Conservation (phyloP, 2,329 filamentous ascomycete species). For the Aureobasidium sp. region DNA sequence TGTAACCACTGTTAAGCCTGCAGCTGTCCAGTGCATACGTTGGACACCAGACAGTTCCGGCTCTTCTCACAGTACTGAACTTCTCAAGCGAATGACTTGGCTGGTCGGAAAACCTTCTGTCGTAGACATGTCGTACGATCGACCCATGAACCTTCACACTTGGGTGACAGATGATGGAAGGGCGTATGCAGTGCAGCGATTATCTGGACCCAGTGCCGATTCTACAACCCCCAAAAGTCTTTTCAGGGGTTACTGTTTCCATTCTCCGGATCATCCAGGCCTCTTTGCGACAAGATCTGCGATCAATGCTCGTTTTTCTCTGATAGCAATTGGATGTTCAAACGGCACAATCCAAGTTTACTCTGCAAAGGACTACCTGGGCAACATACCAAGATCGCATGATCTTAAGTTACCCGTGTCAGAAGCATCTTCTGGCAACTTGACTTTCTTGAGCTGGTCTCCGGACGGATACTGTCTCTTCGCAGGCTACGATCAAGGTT, state of each 20-base stretch:
- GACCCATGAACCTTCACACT: constrained; percentile 90
- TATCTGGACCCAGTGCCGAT: constrained; percentile 31
- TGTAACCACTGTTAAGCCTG: constrained; percentile 83
- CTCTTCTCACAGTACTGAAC: constrained; percentile 82
- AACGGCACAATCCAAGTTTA: constrained; percentile 84
- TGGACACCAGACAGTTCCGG: constrained; percentile 82
- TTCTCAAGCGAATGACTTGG: constrained; percentile 82
- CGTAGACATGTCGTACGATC: constrained; percentile 82
- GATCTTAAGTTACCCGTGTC: constrained; percentile 65
- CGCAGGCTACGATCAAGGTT: constrained; percentile 84
- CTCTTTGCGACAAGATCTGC: constrained; percentile 65
- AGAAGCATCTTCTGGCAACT: constrained; percentile 55
- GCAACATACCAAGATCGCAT: constrained; percentile 85
- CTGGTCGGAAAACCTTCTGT: constrained; percentile 70
- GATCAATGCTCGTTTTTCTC: constrained; percentile 90
- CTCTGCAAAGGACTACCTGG: constrained; percentile 83
- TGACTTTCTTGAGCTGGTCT: constrained; percentile 77
- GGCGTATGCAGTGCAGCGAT: constrained; percentile 82
- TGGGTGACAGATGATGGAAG: constrained; percentile 87
- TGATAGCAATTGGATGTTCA: constrained; percentile 77
- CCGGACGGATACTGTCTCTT: constrained; percentile 96
- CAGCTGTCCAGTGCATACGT: constrained; percentile 92
- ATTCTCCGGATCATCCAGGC: constrained; percentile 56
- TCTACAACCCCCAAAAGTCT: constrained; percentile 53
- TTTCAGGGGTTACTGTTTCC: constrained; percentile 89